Base-by-base conservation (phyloP, 805 yeast genomes). In the Lipomyces sp. region DNA sequence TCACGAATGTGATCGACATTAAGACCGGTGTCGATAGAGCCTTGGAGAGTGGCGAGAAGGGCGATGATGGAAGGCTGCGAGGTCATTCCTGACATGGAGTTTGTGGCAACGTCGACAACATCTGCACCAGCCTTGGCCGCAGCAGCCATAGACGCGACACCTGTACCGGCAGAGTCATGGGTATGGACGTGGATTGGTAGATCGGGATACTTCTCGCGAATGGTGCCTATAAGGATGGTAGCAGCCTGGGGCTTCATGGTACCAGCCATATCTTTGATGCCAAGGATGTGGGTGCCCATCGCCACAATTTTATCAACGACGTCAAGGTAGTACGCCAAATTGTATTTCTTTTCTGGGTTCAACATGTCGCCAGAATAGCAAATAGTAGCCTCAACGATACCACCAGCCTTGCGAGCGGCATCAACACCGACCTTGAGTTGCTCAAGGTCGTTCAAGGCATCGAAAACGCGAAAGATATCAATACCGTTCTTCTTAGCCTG, bases 221-320 rank as follows among this genome's bases (percentile, higher is more conserved):
- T 86, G 35, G 90, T 82, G 67, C 93, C 86, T 73, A 95, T 85
- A 77, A 95, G 86, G 63, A 88, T 73, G 59, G 84, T 86, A 56
- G 99, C 99, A 69, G 99, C 99, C 67, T 86, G 82, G 69, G 99
- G 99, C 80, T 94, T 93, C 82, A 95, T 80, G 71, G 98, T 94
- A 83, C 99, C 99, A 65, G 99, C 99, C 99, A 95, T 95, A 82
- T 95, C 99, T 82, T 95, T 95, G 78, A 95, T 95, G 81, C 98
- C 99, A 74, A 95, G 84, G 75, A 95, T 85, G 80, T 95, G 99
- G 60, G 98, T 94, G 75, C 99, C 99, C 91, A 93, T 87, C 69
- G 81, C 83, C 66, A 95, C 97, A 75, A 95, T 87, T 75, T 88
- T 82, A 72, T 89, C 96, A 69, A 90, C 92, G 65, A 94, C 86